Base-by-base conservation (phyloP, 2,329 filamentous ascomycete genomes). In the Taxawa tesnikishii region DNA sequence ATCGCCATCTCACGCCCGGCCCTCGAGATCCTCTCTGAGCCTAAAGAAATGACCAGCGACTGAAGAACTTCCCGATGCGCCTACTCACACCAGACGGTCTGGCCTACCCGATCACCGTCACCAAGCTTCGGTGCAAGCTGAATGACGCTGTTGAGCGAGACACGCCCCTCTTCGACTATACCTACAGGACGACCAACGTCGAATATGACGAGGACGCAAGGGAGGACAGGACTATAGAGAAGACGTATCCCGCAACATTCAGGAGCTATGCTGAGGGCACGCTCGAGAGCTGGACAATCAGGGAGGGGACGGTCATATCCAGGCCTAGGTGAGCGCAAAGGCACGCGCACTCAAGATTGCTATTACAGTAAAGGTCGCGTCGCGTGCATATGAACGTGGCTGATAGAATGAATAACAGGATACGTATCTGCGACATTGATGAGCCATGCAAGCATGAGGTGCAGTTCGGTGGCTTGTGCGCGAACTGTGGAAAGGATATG, bases 401-500 rank as follows among this genome's bases (percentile, higher is more conserved):
- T 15, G 16, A 9, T 21, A 25, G 18, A 28, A 26, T 8, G 17
- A 11, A 23, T 32, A 34, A 12, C 40, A 74, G 70, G 15, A 55
- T 67, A 19, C 58, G 65, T 14, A 56, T 79, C 39, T 73, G 85
- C 38, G 77, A 84, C 38, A 79, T 98, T 33, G 81, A 94, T 48
- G 90, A 98, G 62, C 75, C 81, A 35, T 98, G 90, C 58, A 72
- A 79, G 17, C 90, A 98, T 59, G 82, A 88, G 47, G 70, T 93
- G 25, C 88, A 96, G 56, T 94, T 83, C 51, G 80, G 81, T 35
- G 87, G 87, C 27, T 70, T 98, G 43, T 98, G 90, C 60, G 84
- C 77, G 37, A 73, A 87, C 40, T 98, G 90, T 58, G 90, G 90
- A 41, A 84, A 88, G 58, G 87, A 96, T 59, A 94, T 98, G 85